Percentiles rank a stretch among this genome's conserved stretches.
phyloP scores from a whole-genome alignment of 83 land plant genomes.

The Picea engelmannii region DNA sequence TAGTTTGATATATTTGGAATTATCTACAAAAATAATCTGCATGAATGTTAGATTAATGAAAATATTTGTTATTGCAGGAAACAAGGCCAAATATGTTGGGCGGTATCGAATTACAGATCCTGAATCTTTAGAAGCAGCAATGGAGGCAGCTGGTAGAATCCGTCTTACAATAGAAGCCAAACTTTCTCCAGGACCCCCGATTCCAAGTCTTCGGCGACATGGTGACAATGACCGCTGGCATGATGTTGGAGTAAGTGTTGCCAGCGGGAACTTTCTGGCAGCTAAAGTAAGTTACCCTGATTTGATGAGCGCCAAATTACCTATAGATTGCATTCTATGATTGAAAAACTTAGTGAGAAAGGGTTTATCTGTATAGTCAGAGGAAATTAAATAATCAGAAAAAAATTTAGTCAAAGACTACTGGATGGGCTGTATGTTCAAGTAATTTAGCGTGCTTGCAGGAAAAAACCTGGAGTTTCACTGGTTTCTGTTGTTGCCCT shows the following conservation, averaged over 20 bases:
- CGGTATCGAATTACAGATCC: slow-evolving; percentile 85
- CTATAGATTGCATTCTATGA: slow-evolving; percentile 9
- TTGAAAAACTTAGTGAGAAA: neutral
- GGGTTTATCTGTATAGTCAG: neutral
- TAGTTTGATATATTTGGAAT: neutral
- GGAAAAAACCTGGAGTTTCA: neutral
- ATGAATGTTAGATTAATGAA: neutral
- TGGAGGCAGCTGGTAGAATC: slow-evolving; percentile 92
- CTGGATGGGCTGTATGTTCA: neutral
- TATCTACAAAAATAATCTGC: no score
- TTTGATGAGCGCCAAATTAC: neutral
- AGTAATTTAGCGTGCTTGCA: neutral
- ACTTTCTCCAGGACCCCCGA: slow-evolving; percentile 90
- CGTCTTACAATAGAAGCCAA: slow-evolving; percentile 80
- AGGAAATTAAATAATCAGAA: neutral
- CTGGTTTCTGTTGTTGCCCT: neutral
- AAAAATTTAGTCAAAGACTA: neutral
- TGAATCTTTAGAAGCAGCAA: slow-evolving; percentile 81
- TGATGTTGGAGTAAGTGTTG: slow-evolving; percentile 89
- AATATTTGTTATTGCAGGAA: slow-evolving; percentile 47
- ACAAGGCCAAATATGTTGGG: slow-evolving; percentile 76
- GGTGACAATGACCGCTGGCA: slow-evolving; percentile 89
- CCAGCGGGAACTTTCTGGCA: slow-evolving; percentile 94
- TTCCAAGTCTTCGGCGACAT: slow-evolving; percentile 83
- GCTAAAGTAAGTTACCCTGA: slow-evolving; percentile 67